phyloP scores from a whole-genome alignment of 108 stramenopile species.

The Stephanodiscus minutulus region DNA sequence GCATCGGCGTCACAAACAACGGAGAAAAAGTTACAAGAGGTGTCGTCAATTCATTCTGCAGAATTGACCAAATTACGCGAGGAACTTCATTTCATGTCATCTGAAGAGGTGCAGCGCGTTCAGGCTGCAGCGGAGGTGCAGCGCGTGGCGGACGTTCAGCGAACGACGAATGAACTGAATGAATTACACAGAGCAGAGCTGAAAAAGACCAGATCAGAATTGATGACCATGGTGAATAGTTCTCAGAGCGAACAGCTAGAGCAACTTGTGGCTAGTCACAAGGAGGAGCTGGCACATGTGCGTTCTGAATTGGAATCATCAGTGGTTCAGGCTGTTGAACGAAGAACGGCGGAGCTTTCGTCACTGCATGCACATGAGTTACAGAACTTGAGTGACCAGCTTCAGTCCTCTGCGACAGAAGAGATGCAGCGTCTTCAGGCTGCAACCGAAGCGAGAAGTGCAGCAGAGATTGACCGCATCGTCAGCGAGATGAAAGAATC shows the following conservation, averaged over 20 bases:
- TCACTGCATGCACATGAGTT: constrained; percentile 14
- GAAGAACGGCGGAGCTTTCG: constrained; percentile 9
- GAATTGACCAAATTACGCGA: constrained; percentile 32
- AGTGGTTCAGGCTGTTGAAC: constrained; percentile 3
- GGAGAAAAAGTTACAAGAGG: constrained; percentile 45
- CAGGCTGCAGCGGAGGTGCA: constrained; percentile 14
- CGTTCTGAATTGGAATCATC: constrained; percentile 30
- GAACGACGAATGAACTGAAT: constrained; percentile 13
- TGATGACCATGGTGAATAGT: constrained; percentile 17
- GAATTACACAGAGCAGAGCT: constrained; percentile 18
- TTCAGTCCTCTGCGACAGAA: constrained; percentile 19
- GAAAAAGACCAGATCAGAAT: constrained; percentile 14
- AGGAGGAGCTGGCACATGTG: constrained; percentile 26
- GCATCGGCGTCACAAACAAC: constrained; percentile 23
- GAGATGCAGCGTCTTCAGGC: constrained; percentile 8
- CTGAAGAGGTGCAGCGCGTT: constrained; percentile 6
- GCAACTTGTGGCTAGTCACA: constrained; percentile 16
- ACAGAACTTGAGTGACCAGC: constrained; percentile 22
- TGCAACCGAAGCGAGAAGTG: constrained; percentile 7
- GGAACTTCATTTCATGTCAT: constrained; percentile 26
- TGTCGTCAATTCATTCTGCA: constrained; percentile 16
- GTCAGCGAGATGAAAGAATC: constrained; percentile 17
- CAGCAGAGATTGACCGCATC: constrained; percentile 5
- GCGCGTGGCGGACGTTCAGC: constrained; percentile 10
- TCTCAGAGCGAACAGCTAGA: constrained; percentile 24